Conservation (phyloP, 1,284 basidiomycete genomes). For the Trichosporon sp. region DNA sequence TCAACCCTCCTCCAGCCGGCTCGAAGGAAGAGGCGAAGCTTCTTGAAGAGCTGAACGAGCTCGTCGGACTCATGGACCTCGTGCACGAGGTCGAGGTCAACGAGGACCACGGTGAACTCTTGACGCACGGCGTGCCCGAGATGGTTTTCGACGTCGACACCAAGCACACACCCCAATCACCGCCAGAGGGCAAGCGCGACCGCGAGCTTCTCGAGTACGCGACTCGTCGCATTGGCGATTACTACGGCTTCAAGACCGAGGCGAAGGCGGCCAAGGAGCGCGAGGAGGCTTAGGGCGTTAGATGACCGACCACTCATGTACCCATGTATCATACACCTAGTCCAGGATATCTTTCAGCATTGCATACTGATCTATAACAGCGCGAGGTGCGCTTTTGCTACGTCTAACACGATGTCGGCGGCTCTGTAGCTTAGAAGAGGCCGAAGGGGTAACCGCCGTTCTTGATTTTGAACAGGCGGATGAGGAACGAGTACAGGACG, state of each 20-base stretch:
- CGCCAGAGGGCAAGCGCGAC: neutral
- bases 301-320: neutral
- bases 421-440: conserved; percentile 25
- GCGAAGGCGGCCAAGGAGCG: conserved; percentile 10
- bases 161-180: neutral
- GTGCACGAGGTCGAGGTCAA: conserved; percentile 28
- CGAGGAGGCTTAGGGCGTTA: neutral
- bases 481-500: conserved; percentile 81
- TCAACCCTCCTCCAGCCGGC: conserved; percentile 29
- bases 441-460: conserved; percentile 63
- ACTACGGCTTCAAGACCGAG: conserved; percentile 31
- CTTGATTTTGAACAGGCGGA: conserved; percentile 89
- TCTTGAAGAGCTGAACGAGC: conserved; percentile 31
- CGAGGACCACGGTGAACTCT: conserved; percentile 24
- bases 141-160: conserved; percentile 21
- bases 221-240: conserved; percentile 32
- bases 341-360: conserved; percentile 5
- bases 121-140: conserved; percentile 26
- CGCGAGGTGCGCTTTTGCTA: neutral
- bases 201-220: conserved; percentile 30
- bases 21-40: conserved; percentile 25
- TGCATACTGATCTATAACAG: conserved; percentile 15
- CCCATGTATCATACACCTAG: neutral
- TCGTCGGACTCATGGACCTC: conserved; percentile 37
- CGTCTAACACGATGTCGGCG: neutral